A percentile compares a stretch with the other conserved stretches of the same genome.
Conservation (phyloP, 2,329 filamentous ascomycete genomes). For the Gremmenia infestans region DNA sequence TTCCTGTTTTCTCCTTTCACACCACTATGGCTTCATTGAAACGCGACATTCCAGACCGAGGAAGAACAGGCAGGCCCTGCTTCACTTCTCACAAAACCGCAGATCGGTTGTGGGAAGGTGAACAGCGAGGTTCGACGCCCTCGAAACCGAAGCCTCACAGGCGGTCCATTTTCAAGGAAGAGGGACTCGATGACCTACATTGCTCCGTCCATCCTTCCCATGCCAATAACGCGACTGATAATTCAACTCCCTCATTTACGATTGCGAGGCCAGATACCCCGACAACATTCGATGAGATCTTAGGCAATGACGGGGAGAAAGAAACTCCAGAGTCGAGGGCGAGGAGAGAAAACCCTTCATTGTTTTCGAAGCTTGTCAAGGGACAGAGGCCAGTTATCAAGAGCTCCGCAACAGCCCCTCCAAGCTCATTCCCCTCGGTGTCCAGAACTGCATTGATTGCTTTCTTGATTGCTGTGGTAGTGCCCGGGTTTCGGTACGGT, state of each 20-base stretch:
- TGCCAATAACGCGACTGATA: not conserved
- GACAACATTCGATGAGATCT: constrained; percentile 8
- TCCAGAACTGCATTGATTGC: constrained; percentile 44
- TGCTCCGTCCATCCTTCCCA: constrained; percentile 14
- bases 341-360: constrained; percentile 2
- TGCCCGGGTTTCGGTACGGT: constrained; percentile 40
- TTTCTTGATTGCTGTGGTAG: constrained; percentile 45
- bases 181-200: constrained; percentile 26
- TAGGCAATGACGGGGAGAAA: constrained; percentile 2
- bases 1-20: not conserved
- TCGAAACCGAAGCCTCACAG: constrained; percentile 15
- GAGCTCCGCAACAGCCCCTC: constrained; percentile 40
- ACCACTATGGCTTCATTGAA: constrained; percentile 3
- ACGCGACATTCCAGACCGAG: constrained; percentile 9
- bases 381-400: constrained; percentile 36
- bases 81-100: constrained; percentile 22
- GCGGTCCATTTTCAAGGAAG: constrained; percentile 24
- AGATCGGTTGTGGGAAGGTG: constrained; percentile 21
- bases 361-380: constrained; percentile 21
- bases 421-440: constrained; percentile 37
- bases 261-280: not conserved
- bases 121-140: constrained; percentile 7
- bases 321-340: constrained; percentile 5
- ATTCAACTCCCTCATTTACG: not conserved
- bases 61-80: constrained; percentile 16